Base-by-base conservation (phyloP, 306 rosid genomes). In the Pterocarpus santalinus region DNA sequence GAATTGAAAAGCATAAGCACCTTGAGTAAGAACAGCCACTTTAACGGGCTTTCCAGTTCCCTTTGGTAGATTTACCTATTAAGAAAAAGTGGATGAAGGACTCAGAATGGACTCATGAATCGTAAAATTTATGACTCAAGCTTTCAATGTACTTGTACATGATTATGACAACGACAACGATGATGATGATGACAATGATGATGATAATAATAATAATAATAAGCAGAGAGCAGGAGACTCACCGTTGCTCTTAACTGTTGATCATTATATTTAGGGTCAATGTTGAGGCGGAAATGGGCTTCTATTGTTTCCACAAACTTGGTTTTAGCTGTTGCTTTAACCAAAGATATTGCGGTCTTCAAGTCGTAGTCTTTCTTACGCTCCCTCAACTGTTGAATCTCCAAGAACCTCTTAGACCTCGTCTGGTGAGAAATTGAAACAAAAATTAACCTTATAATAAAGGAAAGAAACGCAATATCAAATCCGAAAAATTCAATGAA, bases 11-110 rank as follows among this genome's bases (percentile, higher is more conserved):
- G 67, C 71, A 53, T 22, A 81, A 63, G 43, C 80, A 92, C 98
- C 98, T 93, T 95, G 98, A 82, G 98, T 92, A 82, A 95, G 99
- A 86, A 95, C 99, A 32, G 99, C 99, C 69, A 95, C 96, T 82
- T 83, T 95, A 66, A 95, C 88, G 5, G 96, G 87, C 72, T 93
- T 92, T 77, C 99, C 99, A 17, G 99, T 95, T 86, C 99, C 99
- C 87, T 95, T 93, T 16, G 99, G 99, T 65, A 95, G 91, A 91
- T 57, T 95, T 64, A 95, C 99, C 99, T 95, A 75, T 75, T 28
- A 76, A 70, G 74, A 80, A 70, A 74, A 38, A 43, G 44, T 12
- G 49, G 64, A 74, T 7, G 33, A 81, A 74, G 58, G 69, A 67
- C 43, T 39, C n/a, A 10, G 34, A 69, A 62, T 78, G 11, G 10